Conservation (phyloP, 106 monocot species). For the Ottelia alismoides region DNA sequence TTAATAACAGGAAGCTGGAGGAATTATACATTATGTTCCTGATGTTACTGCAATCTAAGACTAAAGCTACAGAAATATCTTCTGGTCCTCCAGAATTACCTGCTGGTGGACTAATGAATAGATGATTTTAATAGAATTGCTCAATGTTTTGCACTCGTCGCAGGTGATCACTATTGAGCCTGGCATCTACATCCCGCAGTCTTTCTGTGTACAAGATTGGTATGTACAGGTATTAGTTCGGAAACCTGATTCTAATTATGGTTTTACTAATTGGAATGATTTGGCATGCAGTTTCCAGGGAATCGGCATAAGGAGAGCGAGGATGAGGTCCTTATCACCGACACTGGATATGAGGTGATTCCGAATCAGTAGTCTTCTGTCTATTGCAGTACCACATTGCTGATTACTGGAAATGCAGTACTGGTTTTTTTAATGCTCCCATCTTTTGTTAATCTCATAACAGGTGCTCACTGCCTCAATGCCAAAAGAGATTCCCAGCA, state of each 20-base stretch:
- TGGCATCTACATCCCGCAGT: slow-evolving; percentile 67
- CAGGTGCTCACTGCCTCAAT: slow-evolving; percentile 69
- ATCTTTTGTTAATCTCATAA: no score
- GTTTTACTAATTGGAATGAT: not conserved
- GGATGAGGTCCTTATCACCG: slow-evolving; percentile 94
- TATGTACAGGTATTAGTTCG: slow-evolving; percentile 2
- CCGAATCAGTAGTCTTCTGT: not conserved
- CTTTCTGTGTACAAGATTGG: slow-evolving; percentile 53
- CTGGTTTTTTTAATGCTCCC: no score
- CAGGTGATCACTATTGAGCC: slow-evolving; percentile 98
- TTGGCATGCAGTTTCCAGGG: slow-evolving; percentile 40
- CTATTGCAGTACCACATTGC: no score
- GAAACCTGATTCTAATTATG: not conserved
- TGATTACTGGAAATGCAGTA: no score
- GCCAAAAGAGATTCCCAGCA: slow-evolving; percentile 60
- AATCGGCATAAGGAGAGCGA: slow-evolving; percentile 87
- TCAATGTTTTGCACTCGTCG: not conserved
- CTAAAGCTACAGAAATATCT: not conserved
- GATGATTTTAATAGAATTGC: not conserved
- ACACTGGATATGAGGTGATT: slow-evolving; percentile 75
- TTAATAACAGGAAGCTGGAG: no score
- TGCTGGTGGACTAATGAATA: not conserved
- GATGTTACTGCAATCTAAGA: no score
- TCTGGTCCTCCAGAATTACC: not conserved
- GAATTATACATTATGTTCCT: no score